phyloP scores from a whole-genome alignment of 169 alveolate genomes.

The Eimeria praecox region DNA sequence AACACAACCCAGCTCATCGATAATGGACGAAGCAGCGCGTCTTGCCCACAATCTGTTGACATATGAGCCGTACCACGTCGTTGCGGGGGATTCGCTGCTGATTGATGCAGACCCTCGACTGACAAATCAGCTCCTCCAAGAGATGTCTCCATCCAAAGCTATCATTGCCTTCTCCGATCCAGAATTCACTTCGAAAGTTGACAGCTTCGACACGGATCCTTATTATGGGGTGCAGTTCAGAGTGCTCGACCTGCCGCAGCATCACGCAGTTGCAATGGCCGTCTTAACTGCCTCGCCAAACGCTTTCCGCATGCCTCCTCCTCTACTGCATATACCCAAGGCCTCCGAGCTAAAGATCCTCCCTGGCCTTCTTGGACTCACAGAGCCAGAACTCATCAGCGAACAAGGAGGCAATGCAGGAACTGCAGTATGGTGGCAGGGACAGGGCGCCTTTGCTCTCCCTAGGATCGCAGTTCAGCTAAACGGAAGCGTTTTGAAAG shows the following conservation, averaged over 20 bases:
- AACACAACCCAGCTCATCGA: slow-evolving; percentile 71
- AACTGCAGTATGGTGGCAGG: slow-evolving; percentile 83
- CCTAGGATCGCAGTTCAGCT: slow-evolving; percentile 77
- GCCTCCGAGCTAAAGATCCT: slow-evolving; percentile 64
- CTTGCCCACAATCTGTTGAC: slow-evolving; percentile 79
- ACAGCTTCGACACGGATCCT: slow-evolving; percentile 73
- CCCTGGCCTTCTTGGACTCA: slow-evolving; percentile 64
- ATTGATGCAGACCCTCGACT: slow-evolving; percentile 76
- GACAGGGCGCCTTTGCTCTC: slow-evolving; percentile 72
- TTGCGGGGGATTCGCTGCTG: slow-evolving; percentile 81
- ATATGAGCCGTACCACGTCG: slow-evolving; percentile 81
- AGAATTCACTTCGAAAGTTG: slow-evolving; percentile 48
- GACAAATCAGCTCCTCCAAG: slow-evolving; percentile 75
- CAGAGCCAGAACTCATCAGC: slow-evolving; percentile 77
- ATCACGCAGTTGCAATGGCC: slow-evolving; percentile 56
- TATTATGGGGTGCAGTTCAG: slow-evolving; percentile 80
- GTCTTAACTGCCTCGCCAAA: slow-evolving; percentile 69
- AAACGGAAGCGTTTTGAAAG: slow-evolving; percentile 61
- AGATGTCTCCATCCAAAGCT: slow-evolving; percentile 72
- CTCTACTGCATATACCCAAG: slow-evolving; percentile 77
- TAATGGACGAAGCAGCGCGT: slow-evolving; percentile 83
- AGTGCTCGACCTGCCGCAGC: slow-evolving; percentile 71
- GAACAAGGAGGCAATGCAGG: slow-evolving; percentile 72
- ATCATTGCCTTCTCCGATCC: slow-evolving; percentile 83
- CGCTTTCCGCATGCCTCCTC: slow-evolving; percentile 81